These are phyloP conservation scores for Stramenopiles sp. DNA, from an alignment of 352 stramenopile genomes.

Conservation along the genomic window DNA sequence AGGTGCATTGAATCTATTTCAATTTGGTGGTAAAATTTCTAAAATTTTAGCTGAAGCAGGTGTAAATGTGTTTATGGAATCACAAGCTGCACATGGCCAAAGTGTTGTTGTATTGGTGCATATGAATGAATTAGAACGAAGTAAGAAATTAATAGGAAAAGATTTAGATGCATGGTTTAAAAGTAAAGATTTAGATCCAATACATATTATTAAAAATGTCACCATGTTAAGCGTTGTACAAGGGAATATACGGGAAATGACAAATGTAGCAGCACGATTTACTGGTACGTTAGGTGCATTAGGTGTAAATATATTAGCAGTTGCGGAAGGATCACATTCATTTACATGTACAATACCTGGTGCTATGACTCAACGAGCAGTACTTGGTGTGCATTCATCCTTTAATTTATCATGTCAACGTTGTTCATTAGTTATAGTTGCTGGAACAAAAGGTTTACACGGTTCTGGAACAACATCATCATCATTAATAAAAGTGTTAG, in stretches of 20 bases:
- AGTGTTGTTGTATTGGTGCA: constrained; percentile 48
- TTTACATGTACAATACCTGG: background rate
- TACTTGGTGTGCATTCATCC: background rate
- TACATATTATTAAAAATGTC: constrained; percentile 40
- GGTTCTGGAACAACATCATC: background rate
- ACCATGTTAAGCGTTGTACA: constrained; percentile 57
- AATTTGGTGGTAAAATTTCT: background rate
- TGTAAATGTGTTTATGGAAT: background rate
- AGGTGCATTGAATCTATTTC: background rate
- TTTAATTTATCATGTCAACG: background rate
- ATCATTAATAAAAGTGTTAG: background rate
- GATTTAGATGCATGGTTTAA: constrained; percentile 38
- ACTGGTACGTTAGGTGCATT: background rate
- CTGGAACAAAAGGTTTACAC: background rate
- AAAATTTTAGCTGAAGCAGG: background rate
- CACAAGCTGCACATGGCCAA: constrained; percentile 43
- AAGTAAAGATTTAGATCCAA: constrained; percentile 39
- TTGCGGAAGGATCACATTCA: background rate
- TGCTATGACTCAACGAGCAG: background rate
- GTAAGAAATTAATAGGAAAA: constrained; percentile 26
- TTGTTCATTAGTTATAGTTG: background rate
- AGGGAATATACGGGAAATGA: constrained; percentile 41
- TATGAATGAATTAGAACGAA: constrained; percentile 21
- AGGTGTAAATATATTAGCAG: background rate
- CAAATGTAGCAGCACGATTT: background rate